Evolutionary conservation across 148 eudicot species (phyloP), one percentile per base, ranked within the genome.

Genomic region (Nyssa sinensis): DNA sequence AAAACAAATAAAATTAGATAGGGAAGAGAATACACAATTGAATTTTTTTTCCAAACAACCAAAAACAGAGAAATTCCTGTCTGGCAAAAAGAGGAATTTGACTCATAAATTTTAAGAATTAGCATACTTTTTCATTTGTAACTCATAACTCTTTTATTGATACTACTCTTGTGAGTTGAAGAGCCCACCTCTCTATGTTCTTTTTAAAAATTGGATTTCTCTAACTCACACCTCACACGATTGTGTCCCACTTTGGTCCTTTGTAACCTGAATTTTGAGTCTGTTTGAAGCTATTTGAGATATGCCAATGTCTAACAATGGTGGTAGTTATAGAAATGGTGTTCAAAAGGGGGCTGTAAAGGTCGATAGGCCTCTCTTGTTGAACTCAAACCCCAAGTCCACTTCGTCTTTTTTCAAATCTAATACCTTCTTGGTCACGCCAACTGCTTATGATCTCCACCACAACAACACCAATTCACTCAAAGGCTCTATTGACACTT

Each of bases 401-500:
- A 75, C 89, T 21, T 70, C 83, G 9, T 72, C 89, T 64, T 82
- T 86, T n/a, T 72, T 84, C 37, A 92, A 90, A 78, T 88, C 95
- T 2, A 93, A 86, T 67, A 69, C 82, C 49, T 71, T 74, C 12
- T 21, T 24, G 3, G 25, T 19, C 24, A 5, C 16, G 62, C 73
- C 81, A 2, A 58, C 84, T 17, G 55, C 79, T 14, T 78, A 92
- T 32, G 75, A 77, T 53, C 81, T 73, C 34, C 91, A 93, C 63
- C 91, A 91, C 28, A 87, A 75, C 80, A 79, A 86, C 81, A 76
- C 88, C 39, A 88, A 87, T 34, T 69, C 87, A 0, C 64, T 73
- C 74, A 79, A 82, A 51, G 72, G 68, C 67, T 32, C 66, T 47
- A 24, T 10, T 4, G 64, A 72, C 71, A 57, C 82, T 67, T 37